phyloP scores from a whole-genome alignment of 495 filamentous ascomycete genomes.

The Aspergillus egyptiacus region DNA sequence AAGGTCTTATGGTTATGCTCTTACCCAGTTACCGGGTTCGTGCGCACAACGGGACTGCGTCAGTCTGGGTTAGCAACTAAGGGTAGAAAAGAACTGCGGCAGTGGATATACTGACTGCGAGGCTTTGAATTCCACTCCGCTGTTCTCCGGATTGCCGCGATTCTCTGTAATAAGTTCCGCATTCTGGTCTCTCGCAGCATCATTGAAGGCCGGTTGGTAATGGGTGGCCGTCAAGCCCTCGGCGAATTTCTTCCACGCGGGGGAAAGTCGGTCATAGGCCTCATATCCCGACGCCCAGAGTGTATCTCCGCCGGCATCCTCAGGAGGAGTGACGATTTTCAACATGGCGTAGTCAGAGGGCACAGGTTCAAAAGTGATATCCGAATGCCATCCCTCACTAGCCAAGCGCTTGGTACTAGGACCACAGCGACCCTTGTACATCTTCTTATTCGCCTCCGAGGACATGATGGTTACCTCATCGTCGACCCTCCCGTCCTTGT shows the following conservation, averaged over 20 bases:
- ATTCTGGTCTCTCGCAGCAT: slow-evolving; percentile 1
- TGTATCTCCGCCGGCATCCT: slow-evolving; percentile 7
- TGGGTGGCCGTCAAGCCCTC: slow-evolving; percentile 3
- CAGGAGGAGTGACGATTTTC: neutral
- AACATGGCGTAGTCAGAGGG: slow-evolving; percentile 4
- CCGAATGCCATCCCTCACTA: slow-evolving; percentile 7
- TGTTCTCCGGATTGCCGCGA: slow-evolving; percentile 4
- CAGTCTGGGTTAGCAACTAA: neutral
- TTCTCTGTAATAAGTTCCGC: neutral
- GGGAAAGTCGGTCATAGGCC: slow-evolving; percentile 6
- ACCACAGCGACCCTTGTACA: neutral
- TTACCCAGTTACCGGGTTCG: slow-evolving; percentile 9
- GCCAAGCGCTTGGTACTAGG: neutral
- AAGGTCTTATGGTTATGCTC: no score
- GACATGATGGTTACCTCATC: slow-evolving; percentile 8
- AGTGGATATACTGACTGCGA: neutral
- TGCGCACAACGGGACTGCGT: slow-evolving; percentile 2
- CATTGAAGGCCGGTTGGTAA: slow-evolving; percentile 3
- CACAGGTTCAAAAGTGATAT: slow-evolving; percentile 6
- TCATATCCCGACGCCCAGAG: slow-evolving; percentile 10
- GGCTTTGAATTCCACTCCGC: slow-evolving; percentile 2
- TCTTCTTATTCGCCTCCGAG: slow-evolving; percentile 1
- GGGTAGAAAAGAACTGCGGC: neutral
- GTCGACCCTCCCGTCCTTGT: slow-evolving; percentile 2
- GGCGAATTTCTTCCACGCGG: neutral